Conservation (phyloP, 768 basidiomycete species). For the Boletus sp. region DNA sequence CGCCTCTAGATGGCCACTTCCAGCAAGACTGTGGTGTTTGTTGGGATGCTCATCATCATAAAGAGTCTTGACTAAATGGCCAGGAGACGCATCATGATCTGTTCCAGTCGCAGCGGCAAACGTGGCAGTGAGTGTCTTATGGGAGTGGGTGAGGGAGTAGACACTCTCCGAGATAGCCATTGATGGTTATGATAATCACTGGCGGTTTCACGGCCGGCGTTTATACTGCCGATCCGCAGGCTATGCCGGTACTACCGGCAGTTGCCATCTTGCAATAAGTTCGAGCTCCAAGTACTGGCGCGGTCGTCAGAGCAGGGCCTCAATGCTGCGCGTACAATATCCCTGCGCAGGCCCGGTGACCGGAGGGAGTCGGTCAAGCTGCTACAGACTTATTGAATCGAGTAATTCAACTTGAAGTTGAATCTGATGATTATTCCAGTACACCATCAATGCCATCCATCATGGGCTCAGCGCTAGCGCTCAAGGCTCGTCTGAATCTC, state of each 20-base stretch:
- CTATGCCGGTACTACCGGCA: background rate
- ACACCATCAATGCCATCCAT: no score
- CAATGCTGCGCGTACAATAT: no score
- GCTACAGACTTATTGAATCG: background rate
- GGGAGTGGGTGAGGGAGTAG: slow-evolving; percentile 31
- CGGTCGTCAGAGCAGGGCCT: background rate
- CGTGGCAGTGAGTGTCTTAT: slow-evolving; percentile 41
- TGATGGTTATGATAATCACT: background rate
- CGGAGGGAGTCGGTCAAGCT: background rate
- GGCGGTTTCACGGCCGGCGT: background rate
- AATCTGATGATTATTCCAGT: no score
- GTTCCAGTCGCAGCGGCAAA: slow-evolving; percentile 37
- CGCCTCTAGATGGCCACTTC: slow-evolving; percentile 13
- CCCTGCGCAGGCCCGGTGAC: background rate
- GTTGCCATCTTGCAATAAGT: background rate
- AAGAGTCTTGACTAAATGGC: slow-evolving; percentile 38
- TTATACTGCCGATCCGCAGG: background rate
- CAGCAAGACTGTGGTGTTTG: slow-evolving; percentile 24
- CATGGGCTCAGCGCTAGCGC: no score
- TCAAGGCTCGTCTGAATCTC: no score
- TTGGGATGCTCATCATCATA: slow-evolving; percentile 34
- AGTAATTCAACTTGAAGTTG: no score
- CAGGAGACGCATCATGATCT: slow-evolving; percentile 26
- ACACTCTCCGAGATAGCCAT: slow-evolving; percentile 34
- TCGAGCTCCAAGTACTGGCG: background rate